A percentile compares a stretch with the other conserved stretches of the same genome.
Evolutionary conservation across 768 basidiomycete genomes (phyloP).

Genomic region (Collybia mongolica): DNA sequence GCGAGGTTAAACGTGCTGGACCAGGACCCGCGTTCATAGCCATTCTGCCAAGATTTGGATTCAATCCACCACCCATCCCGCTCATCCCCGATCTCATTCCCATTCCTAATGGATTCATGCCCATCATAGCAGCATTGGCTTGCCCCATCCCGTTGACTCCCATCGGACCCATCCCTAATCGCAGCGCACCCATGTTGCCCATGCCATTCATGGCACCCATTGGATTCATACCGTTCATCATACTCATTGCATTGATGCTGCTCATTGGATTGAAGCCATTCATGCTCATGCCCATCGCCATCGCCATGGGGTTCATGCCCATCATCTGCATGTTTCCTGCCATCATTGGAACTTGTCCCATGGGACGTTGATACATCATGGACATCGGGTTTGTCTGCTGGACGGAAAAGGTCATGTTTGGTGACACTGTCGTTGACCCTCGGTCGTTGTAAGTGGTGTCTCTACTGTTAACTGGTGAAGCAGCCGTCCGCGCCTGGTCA

Average conservation of each 20-base stretch:
- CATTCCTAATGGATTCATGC: conserved; percentile 19
- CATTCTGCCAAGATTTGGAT: conserved; percentile 33
- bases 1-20: conserved; percentile 45
- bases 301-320: conserved; percentile 50
- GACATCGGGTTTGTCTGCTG: conserved; percentile 46
- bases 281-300: conserved; percentile 46
- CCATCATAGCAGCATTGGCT: conserved; percentile 14
- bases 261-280: conserved; percentile 29
- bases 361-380: conserved; percentile 57
- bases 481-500: conserved; percentile 44
- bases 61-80: conserved; percentile 19
- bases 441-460: conserved; percentile 30
- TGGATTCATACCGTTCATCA: conserved; percentile 27
- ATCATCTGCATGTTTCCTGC: conserved; percentile 32
- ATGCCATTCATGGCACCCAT: conserved; percentile 22
- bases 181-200: conserved; percentile 34
- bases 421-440: conserved; percentile 31
- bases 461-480: conserved; percentile 16
- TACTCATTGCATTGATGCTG: conserved; percentile 29
- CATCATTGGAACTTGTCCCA: conserved; percentile 47
- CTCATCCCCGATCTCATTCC: conserved; percentile 16
- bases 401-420: conserved; percentile 28
- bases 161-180: conserved; percentile 33
- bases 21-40: conserved; percentile 40
- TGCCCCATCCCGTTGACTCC: conserved; percentile 21